phyloP scores from a whole-genome alignment of 371 early-diverging fungal species.

The Coemansia sp. region DNA sequence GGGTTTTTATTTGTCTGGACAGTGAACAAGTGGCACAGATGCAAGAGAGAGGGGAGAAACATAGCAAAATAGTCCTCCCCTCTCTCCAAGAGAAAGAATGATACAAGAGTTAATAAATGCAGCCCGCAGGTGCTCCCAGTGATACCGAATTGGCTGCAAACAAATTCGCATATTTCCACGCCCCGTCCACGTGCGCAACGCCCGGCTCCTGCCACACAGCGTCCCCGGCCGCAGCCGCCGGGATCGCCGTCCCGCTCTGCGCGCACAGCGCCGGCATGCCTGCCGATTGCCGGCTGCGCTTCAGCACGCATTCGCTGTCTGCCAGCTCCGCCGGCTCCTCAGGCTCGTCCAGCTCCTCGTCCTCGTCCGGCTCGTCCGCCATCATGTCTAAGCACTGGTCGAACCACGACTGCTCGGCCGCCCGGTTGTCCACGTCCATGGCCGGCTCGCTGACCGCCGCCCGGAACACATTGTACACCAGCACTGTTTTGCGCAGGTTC shows the following conservation, averaged over 20 bases:
- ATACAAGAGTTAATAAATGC: constrained; percentile 20
- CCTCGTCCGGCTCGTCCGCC: constrained; percentile 17
- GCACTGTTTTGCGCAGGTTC: constrained; percentile 39
- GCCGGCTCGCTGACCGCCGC: constrained; percentile 10
- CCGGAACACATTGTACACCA: constrained; percentile 44
- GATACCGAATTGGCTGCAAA: background rate
- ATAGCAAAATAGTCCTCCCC: no score
- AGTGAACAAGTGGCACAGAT: no score
- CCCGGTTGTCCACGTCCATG: constrained; percentile 28
- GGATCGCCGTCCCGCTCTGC: background rate
- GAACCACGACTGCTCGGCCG: constrained; percentile 49
- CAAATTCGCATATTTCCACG: constrained; percentile 13
- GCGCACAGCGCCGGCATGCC: constrained; percentile 13
- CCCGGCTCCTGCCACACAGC: background rate
- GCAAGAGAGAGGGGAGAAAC: no score
- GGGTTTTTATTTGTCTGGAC: no score
- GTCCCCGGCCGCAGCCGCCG: background rate
- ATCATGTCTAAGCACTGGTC: constrained; percentile 43
- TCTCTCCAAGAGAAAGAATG: no score
- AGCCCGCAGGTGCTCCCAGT: background rate
- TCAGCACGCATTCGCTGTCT: constrained; percentile 3
- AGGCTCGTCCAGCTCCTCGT: constrained; percentile 10
- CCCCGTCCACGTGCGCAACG: constrained; percentile 1
- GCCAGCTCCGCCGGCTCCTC: background rate
- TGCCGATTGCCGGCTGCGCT: constrained; percentile 19